A percentile compares a stretch with the other conserved stretches of the same genome.
These are phyloP conservation scores for Polygonum maritimum DNA, from an alignment of 148 eudicot species.

Conservation along the genomic window DNA sequence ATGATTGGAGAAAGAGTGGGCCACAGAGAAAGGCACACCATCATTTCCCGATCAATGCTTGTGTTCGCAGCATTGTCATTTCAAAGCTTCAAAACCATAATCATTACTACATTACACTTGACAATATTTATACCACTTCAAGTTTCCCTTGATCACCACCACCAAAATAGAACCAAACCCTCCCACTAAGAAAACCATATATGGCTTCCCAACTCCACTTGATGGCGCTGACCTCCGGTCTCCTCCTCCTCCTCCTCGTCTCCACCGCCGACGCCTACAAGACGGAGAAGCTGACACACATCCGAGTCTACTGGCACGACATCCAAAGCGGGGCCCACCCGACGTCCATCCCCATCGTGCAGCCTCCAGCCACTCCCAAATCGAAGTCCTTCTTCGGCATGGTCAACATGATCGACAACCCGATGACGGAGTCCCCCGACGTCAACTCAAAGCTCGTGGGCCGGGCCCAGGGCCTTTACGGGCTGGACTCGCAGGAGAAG, in stretches of 20 bases:
- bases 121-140: too few relatives aligned
- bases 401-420: slow-evolving; percentile 27
- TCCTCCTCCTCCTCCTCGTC: neutral
- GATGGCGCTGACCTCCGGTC: neutral
- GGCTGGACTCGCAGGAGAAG: slow-evolving; percentile 21
- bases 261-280: neutral
- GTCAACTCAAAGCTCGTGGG: slow-evolving; percentile 24
- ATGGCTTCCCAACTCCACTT: neutral
- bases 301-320: slow-evolving; percentile 61
- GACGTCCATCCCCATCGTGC: slow-evolving; percentile 24
- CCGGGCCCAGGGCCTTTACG: slow-evolving; percentile 34
- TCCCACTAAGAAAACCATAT: neutral
- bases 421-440: slow-evolving; percentile 23
- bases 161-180: neutral
- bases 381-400: slow-evolving; percentile 24
- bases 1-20: neutral
- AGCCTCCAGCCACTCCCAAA: slow-evolving; percentile 10
- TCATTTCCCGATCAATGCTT: neutral
- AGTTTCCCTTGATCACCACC: neutral
- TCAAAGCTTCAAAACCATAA: neutral
- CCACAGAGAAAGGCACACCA: neutral
- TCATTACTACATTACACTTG: neutral
- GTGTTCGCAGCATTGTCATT: neutral
- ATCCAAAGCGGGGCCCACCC: slow-evolving; percentile 32
- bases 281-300: slow-evolving; percentile 40